phyloP scores from a whole-genome alignment of 192 early-diverging fungal genomes.

The Jimgerdemannia flammicorona region DNA sequence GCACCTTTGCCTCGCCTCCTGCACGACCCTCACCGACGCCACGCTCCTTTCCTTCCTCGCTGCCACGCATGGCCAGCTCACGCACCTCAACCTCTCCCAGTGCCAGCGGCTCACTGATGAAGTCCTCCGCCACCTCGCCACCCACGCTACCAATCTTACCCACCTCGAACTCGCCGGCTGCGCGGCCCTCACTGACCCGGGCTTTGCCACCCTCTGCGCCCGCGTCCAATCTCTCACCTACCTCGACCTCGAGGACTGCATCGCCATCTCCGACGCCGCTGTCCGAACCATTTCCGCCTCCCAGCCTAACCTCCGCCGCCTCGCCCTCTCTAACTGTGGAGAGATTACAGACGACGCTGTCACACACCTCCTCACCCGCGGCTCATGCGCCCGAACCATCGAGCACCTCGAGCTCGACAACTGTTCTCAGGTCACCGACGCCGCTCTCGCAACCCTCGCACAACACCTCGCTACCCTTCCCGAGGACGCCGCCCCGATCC shows the following conservation, averaged over 20 bases:
- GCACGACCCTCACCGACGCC: constrained; percentile 33
- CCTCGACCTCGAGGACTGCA: constrained; percentile 36
- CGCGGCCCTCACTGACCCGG: constrained; percentile 34
- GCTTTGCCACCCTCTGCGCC: constrained; percentile 26
- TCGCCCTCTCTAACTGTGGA: constrained; percentile 35
- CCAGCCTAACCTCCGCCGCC: constrained; percentile 18
- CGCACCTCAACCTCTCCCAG: constrained; percentile 38
- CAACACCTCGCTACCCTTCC: constrained; percentile 28
- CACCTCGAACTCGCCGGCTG: constrained; percentile 48
- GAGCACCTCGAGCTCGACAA: constrained; percentile 42
- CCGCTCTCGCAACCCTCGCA: constrained; percentile 39
- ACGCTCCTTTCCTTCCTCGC: constrained; percentile 33
- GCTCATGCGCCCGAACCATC: constrained; percentile 23
- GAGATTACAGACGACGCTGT: constrained; percentile 33
- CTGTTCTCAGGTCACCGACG: constrained; percentile 40
- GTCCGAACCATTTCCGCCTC: constrained; percentile 24
- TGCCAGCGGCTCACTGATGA: constrained; percentile 35
- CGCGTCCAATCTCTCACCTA: constrained; percentile 10
- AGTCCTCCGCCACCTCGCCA: constrained; percentile 26
- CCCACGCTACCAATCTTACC: constrained; percentile 24
- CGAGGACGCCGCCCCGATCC: constrained; percentile 11
- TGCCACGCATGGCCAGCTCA: constrained; percentile 13
- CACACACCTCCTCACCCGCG: constrained; percentile 20
- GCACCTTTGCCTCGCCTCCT: constrained; percentile 40
- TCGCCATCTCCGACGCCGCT: constrained; percentile 22